phyloP scores from a whole-genome alignment of 352 stramenopile species.

The Thalassiosira oceanica region DNA sequence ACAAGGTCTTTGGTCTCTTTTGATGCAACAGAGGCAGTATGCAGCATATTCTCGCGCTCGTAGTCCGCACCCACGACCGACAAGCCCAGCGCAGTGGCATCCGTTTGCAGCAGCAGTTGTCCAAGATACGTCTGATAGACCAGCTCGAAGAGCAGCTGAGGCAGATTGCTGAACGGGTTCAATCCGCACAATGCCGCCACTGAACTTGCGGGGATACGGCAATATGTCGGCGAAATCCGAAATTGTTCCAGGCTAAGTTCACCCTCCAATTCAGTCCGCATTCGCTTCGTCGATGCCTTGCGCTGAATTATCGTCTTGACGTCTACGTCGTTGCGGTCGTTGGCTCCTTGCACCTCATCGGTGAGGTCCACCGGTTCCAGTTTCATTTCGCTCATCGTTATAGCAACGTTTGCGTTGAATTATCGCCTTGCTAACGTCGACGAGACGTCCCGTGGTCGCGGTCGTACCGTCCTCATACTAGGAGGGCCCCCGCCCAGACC shows the following conservation, averaged over 20 bases:
- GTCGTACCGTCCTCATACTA: too few relatives aligned
- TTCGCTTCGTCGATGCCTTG: too few relatives aligned
- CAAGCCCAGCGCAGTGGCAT: conserved; percentile 57
- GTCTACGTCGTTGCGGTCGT: too few relatives aligned
- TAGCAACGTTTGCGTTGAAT: too few relatives aligned
- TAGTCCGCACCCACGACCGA: conserved; percentile 28
- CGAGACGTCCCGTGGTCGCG: too few relatives aligned
- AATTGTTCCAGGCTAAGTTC: conserved; percentile 15
- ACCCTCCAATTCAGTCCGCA: too few relatives aligned
- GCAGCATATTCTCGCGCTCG: conserved; percentile 46
- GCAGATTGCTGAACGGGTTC: conserved; percentile 59
- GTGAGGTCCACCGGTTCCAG: too few relatives aligned
- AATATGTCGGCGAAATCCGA: conserved; percentile 32
- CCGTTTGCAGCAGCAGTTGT: conserved; percentile 46
- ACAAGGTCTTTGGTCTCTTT: conserved; percentile 34
- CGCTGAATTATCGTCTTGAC: too few relatives aligned
- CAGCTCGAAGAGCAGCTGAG: conserved; percentile 53
- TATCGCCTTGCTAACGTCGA: too few relatives aligned
- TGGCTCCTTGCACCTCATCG: too few relatives aligned
- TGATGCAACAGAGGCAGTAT: conserved; percentile 48
- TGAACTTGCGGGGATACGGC: conserved; percentile 54
- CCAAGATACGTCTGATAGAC: conserved; percentile 68
- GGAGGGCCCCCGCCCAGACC: too few relatives aligned
- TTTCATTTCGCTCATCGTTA: too few relatives aligned
- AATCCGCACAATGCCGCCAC: conserved; percentile 61